Evolutionary conservation across 2,329 filamentous ascomycete species (phyloP), one percentile per base, ranked within the genome.

Genomic region (Aspergillus intermedius): DNA sequence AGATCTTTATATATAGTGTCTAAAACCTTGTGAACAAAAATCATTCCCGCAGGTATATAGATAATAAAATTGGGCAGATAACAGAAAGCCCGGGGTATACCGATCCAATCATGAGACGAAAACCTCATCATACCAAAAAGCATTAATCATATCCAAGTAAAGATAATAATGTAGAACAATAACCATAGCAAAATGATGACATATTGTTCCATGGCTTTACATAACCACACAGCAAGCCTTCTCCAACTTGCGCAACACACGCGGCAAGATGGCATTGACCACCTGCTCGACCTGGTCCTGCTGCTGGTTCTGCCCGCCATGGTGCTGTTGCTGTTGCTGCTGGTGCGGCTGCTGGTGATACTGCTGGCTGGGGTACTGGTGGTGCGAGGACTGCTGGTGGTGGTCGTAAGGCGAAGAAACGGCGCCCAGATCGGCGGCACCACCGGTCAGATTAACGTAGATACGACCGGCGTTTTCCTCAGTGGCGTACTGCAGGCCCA

Each of bases 381-480:
- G 62, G 50, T 71, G 64, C 35, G 70, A 66, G 25, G 25, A 63
- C 55, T 63, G 65, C 56, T 58, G 62, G 50, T 71, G 66, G 41
- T 74, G 69, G 37, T 78, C 69, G 19, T 50, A 55, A 42, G 55
- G 51, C 1, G 55, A 44, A 10, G 73, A 75, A 10, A 40, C 37
- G 9, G 37, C 17, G 17, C 37, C 37, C 67, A 70, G 71, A 37
- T 71, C 63, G 3, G 81, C 82, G 44, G 81, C 75, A 10, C 84
- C 87, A 48, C 90, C 89, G 57, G 85, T 82, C 54, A 97, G 75
- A 64, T 96, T 87, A 53, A 97, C 82, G 64, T 88, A 95, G 39
- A 98, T 91, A 13, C 90, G 76, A 1, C 93, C 93, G 7, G 86
- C 86, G 59, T 98, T 97, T 44, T 87, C 84, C 74, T 97, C 93